These are phyloP conservation scores for Phytopythium delawarense DNA, from an alignment of 352 stramenopile genomes.

Conservation along the genomic window DNA sequence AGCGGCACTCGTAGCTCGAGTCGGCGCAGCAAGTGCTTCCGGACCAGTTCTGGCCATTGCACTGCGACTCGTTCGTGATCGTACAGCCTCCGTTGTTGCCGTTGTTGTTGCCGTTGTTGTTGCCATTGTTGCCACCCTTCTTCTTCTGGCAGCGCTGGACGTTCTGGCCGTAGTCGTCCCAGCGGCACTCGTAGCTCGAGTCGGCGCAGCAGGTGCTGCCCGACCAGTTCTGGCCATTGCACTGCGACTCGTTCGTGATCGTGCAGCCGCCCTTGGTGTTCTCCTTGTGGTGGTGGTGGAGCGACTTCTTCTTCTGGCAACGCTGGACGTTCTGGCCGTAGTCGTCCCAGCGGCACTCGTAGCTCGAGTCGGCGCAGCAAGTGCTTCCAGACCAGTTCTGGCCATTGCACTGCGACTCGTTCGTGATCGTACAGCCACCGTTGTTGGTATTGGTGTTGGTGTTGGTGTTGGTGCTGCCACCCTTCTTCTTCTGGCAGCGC, in stretches of 20 bases:
- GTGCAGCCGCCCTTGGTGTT: neutral
- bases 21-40: conserved; percentile 29
- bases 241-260: conserved; percentile 8
- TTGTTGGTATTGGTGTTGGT: conserved; percentile 6
- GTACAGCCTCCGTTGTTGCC: conserved; percentile 17
- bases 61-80: conserved; percentile 30
- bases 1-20: conserved; percentile 29
- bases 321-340: conserved; percentile 14
- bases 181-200: conserved; percentile 11
- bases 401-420: conserved; percentile 31
- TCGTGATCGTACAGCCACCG: conserved; percentile 22
- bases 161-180: conserved; percentile 8
- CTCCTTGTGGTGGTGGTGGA: too few relatives aligned
- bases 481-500: conserved; percentile 4
- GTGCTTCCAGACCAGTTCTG: conserved; percentile 33
- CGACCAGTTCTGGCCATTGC: conserved; percentile 12
- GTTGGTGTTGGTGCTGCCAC: neutral
- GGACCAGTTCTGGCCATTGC: conserved; percentile 34
- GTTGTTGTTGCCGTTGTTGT: neutral
- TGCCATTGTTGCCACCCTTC: neutral
- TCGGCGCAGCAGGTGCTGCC: conserved; percentile 10
- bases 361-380: conserved; percentile 26
- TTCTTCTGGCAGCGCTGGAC: conserved; percentile 14
- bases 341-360: conserved; percentile 31
- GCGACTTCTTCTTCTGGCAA: too few relatives aligned